Evolutionary conservation across 2,329 filamentous ascomycete genomes (phyloP).

Genomic region (Coniochaeta pulveracea): DNA sequence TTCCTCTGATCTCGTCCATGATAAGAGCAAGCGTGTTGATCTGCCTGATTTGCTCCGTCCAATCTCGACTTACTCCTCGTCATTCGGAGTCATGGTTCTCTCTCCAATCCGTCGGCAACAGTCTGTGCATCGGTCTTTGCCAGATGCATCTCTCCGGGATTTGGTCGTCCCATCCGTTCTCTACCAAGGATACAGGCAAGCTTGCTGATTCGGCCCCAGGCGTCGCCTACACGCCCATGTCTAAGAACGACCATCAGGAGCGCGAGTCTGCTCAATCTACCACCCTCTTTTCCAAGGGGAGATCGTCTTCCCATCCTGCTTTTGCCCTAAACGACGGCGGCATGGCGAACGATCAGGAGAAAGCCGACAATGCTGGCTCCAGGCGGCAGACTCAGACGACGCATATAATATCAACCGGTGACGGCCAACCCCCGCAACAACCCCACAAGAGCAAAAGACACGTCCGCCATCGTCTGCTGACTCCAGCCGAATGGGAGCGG

Average conservation of each 20-base stretch:
- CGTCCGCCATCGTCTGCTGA: conserved; percentile 26
- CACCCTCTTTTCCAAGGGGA: background rate
- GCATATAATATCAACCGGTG: too few species aligned
- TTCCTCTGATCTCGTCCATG: too few species aligned
- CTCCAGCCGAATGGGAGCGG: conserved; percentile 30
- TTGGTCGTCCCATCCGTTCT: too few species aligned
- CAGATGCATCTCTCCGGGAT: too few species aligned
- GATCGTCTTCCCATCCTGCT: background rate
- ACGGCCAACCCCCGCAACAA: conserved; percentile 3
- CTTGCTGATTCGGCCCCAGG: too few species aligned
- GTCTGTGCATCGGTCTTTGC: too few species aligned
- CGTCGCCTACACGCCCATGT: background rate
- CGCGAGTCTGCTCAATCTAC: background rate
- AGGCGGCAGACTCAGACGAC: background rate
- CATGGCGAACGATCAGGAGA: background rate
- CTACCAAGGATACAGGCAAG: too few species aligned
- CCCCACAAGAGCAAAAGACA: conserved; percentile 2
- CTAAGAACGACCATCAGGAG: background rate
- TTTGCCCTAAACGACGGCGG: background rate
- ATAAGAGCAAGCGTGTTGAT: too few species aligned
- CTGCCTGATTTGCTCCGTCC: too few species aligned
- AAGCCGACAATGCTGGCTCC: background rate
- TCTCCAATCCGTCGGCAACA: too few species aligned
- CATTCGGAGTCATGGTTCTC: too few species aligned
- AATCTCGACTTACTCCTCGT: too few species aligned